These are phyloP conservation scores for Marasmius fiardii DNA, from an alignment of 1,284 basidiomycete species.

Conservation along the genomic window DNA sequence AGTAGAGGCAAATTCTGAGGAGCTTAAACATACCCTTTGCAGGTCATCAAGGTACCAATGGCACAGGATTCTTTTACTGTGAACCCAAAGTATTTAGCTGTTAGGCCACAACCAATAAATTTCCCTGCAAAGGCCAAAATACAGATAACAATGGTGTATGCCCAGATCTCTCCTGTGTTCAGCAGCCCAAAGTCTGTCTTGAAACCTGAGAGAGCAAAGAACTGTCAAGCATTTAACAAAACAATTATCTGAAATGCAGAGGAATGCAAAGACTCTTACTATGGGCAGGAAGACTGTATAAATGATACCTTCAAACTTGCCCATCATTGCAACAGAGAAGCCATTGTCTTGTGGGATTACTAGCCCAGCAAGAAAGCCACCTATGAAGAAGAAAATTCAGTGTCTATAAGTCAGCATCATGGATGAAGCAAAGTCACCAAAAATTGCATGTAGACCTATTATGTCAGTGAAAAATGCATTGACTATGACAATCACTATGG, in stretches of 20 bases:
- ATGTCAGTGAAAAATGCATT: slow-evolving; percentile 93
- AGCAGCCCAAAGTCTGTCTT: slow-evolving; percentile 85
- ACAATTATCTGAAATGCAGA: not conserved
- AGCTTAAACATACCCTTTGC: no score
- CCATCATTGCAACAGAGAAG: slow-evolving; percentile 74
- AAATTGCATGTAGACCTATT: slow-evolving; percentile 91
- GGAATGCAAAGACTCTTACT: slow-evolving; percentile 38
- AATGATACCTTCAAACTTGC: slow-evolving; percentile 84
- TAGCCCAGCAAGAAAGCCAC: slow-evolving; percentile 86
- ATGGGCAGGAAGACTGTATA: slow-evolving; percentile 84
- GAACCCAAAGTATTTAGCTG: slow-evolving; percentile 71
- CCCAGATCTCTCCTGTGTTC: slow-evolving; percentile 83
- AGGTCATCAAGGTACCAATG: slow-evolving; percentile 92
- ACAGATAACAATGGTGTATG: slow-evolving; percentile 81
- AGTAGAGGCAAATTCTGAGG: no score
- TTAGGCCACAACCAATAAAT: slow-evolving; percentile 69
- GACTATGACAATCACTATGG: slow-evolving; percentile 69
- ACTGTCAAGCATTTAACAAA: slow-evolving; percentile 43
- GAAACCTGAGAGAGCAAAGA: slow-evolving; percentile 87
- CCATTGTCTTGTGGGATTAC: slow-evolving; percentile 92
- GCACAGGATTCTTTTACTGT: slow-evolving; percentile 78
- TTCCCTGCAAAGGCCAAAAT: slow-evolving; percentile 83
- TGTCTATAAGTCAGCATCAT: no score
- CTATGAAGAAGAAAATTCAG: no score
- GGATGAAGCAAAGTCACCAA: no score